Evolutionary conservation across 139 green algal species (phyloP).

Genomic region (Chlamydomonas asymmetrica): DNA sequence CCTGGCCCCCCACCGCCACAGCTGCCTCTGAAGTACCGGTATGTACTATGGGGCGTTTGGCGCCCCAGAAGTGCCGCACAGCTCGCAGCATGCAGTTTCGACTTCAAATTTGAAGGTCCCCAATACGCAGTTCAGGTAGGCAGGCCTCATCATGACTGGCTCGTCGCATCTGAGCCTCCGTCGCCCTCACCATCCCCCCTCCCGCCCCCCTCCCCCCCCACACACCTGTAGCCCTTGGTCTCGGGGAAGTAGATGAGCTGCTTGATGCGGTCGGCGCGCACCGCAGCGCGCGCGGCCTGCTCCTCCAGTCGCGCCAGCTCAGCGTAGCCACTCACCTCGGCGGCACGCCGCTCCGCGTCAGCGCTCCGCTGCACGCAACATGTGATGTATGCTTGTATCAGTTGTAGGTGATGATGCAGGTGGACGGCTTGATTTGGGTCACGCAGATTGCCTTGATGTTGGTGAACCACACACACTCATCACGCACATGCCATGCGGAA

Average conservation of each 20-base stretch:
- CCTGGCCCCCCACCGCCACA: too few relatives aligned
- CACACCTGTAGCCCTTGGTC: slow-evolving; percentile 69
- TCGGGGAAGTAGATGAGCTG: slow-evolving; percentile 68
- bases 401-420: not conserved
- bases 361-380: too few relatives aligned
- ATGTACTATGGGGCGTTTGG: too few relatives aligned
- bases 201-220: not conserved
- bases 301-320: slow-evolving; percentile 52
- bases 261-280: slow-evolving; percentile 64
- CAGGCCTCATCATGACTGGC: too few relatives aligned
- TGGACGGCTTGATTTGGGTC: not conserved
- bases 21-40: too few relatives aligned
- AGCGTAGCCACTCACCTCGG: slow-evolving; percentile 21
- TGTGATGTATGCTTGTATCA: too few relatives aligned
- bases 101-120: too few relatives aligned
- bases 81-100: too few relatives aligned
- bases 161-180: too few relatives aligned
- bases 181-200: too few relatives aligned
- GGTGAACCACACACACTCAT: not conserved
- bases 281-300: slow-evolving; percentile 42
- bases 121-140: too few relatives aligned
- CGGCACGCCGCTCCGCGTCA: slow-evolving; percentile 15
- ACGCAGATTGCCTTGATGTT: not conserved
- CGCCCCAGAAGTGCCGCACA: too few relatives aligned
- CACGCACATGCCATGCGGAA: not conserved